Conservation (phyloP, 495 filamentous ascomycete genomes). For the Rhizodiscina lignyota region DNA sequence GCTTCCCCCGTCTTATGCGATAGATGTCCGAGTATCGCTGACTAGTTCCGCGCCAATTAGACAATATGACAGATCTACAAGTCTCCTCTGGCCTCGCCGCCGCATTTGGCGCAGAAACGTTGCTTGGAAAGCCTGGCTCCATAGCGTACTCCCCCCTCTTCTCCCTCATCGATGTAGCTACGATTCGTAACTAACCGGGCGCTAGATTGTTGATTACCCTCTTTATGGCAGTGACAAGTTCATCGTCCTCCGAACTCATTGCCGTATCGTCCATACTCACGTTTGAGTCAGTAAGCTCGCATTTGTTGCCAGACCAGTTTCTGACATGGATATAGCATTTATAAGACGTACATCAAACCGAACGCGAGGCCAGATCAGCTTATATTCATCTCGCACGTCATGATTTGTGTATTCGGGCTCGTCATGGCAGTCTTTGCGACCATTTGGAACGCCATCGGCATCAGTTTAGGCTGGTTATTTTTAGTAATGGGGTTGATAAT, state of each 20-base stretch:
- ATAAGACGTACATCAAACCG: constrained; percentile 15
- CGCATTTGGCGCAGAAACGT: constrained; percentile 7
- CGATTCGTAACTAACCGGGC: constrained; percentile 13
- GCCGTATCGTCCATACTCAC: constrained; percentile 14
- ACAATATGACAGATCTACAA: not conserved
- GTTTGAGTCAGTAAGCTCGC: constrained; percentile 6
- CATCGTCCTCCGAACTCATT: constrained; percentile 13
- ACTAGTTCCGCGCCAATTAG: not conserved
- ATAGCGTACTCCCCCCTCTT: not conserved
- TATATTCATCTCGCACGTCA: constrained; percentile 13
- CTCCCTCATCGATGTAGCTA: not conserved
- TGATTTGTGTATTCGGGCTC: constrained; percentile 18
- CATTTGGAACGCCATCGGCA: constrained; percentile 16
- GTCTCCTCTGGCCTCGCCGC: constrained; percentile 10
- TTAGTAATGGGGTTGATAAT: constrained; percentile 15
- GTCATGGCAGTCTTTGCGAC: constrained; percentile 25
- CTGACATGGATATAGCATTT: constrained; percentile 5
- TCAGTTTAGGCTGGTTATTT: constrained; percentile 16
- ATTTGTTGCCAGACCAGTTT: not conserved
- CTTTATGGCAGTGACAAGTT: constrained; percentile 17
- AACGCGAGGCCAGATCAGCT: constrained; percentile 9
- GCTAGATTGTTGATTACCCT: no score
- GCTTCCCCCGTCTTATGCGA: constrained; percentile 4
- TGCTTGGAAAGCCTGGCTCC: constrained; percentile 12
- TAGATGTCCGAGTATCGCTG: constrained; percentile 4